These are phyloP conservation scores for Aspergillus mulundensis DNA, from an alignment of 495 filamentous ascomycete genomes.

Conservation along the genomic window DNA sequence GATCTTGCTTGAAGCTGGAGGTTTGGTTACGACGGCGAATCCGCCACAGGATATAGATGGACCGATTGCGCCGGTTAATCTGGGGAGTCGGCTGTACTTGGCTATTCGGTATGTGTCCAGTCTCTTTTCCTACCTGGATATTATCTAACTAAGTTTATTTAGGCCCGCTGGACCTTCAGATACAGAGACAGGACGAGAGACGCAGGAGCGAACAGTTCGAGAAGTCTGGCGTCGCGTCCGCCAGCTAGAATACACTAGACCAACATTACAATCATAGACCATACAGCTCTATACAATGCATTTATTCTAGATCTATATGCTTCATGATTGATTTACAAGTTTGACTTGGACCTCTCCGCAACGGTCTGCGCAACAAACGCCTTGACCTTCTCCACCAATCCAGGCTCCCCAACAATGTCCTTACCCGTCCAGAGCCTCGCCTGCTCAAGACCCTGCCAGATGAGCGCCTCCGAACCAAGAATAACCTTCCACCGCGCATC, in stretches of 20 bases:
- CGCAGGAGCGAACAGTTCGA: constrained; percentile 62
- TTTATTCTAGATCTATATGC: constrained; percentile 3
- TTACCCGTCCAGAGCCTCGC: constrained; percentile 59
- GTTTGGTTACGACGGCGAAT: constrained; percentile 63
- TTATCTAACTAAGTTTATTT: neutral
- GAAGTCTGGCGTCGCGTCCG: constrained; percentile 64
- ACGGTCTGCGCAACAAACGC: constrained; percentile 42
- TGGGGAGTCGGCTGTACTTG: constrained; percentile 62
- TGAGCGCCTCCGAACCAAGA: constrained; percentile 64
- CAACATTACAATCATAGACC: constrained; percentile 16
- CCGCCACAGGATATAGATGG: constrained; percentile 53
- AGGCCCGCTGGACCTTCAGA: constrained; percentile 58
- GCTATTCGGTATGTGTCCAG: constrained; percentile 49
- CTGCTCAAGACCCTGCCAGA: constrained; percentile 74
- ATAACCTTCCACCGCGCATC: constrained; percentile 64
- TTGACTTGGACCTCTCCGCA: constrained; percentile 32
- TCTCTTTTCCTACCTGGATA: neutral
- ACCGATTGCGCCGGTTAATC: constrained; percentile 50
- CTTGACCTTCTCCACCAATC: constrained; percentile 47
- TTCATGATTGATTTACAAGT: constrained; percentile 23
- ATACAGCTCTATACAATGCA: constrained; percentile 6
- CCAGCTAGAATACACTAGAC: constrained; percentile 56
- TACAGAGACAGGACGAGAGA: constrained; percentile 57
- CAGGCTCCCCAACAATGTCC: constrained; percentile 50
- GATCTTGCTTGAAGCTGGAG: constrained; percentile 57